Evolutionary conservation across 805 yeast genomes (phyloP).

Genomic region (Millerozyma miso): DNA sequence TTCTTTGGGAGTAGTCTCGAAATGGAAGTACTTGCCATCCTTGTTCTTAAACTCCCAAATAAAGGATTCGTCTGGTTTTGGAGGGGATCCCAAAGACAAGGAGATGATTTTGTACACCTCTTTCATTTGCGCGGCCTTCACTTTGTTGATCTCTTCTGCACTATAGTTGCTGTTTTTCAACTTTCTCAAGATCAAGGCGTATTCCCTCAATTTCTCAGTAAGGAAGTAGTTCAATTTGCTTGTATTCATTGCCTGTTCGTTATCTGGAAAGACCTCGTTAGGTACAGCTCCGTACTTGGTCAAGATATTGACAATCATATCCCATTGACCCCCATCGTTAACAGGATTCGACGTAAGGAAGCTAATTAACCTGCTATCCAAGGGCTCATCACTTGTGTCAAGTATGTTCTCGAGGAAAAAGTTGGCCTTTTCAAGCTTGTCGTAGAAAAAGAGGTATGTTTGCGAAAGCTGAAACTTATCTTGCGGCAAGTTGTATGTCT

Average conservation of each 20-base stretch:
- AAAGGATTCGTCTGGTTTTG: slow-evolving; percentile 62
- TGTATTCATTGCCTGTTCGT: slow-evolving; percentile 53
- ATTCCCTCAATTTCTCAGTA: slow-evolving; percentile 71
- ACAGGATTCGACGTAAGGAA: slow-evolving; percentile 63
- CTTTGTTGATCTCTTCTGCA: slow-evolving; percentile 30
- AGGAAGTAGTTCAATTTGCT: slow-evolving; percentile 54
- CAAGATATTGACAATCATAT: slow-evolving; percentile 72
- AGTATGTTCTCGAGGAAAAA: slow-evolving; percentile 72
- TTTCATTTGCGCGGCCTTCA: slow-evolving; percentile 44
- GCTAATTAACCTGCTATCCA: slow-evolving; percentile 69
- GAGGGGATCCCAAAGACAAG: slow-evolving; percentile 74
- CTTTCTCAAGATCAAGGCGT: slow-evolving; percentile 64
- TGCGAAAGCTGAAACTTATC: slow-evolving; percentile 70
- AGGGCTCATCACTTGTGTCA: slow-evolving; percentile 61
- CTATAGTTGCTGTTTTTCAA: slow-evolving; percentile 40
- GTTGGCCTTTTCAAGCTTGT: slow-evolving; percentile 81
- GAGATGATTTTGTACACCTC: slow-evolving; percentile 64
- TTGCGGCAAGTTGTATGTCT: slow-evolving; percentile 50
- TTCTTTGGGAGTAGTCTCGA: slow-evolving; percentile 59
- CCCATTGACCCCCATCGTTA: slow-evolving; percentile 85
- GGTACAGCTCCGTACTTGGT: slow-evolving; percentile 84
- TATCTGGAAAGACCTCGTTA: slow-evolving; percentile 66
- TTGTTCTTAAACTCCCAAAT: slow-evolving; percentile 75
- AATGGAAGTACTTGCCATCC: slow-evolving; percentile 52
- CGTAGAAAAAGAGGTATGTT: slow-evolving; percentile 76